Evolutionary conservation across 169 alveolate species (phyloP), one percentile per base, ranked within the genome.

Genomic region (Plasmodium sp.): DNA sequence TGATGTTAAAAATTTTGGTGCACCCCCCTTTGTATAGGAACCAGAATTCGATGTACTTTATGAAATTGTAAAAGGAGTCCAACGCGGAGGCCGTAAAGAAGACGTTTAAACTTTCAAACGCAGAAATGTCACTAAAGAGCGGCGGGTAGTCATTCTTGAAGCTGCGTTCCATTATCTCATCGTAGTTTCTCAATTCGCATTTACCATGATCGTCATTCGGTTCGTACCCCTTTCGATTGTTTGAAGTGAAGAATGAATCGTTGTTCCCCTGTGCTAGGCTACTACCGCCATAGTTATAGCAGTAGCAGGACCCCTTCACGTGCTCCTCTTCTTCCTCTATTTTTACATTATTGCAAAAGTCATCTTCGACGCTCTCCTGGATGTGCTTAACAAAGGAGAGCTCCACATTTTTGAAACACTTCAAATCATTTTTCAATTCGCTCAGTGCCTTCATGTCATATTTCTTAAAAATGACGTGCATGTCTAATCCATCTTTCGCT

Each of bases 361-460:
- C 62, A 34, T 80, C 90, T 39, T 80, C 83, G 16, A 31, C 51
- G 67, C 80, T 18, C n/a, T 41, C 75, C 54, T 85, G 56, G 22
- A 67, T 33, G 33, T 90, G 94, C 43, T 81, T 90, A 39, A 80
- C 36, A 72, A 90, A 80, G 22, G 91, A 80, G 14, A 88, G 34
- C 36, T 80, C 91, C 14, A 88, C 85, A 88, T 62, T 71, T 56
- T 88, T 88, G 73, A 80, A 88, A 43, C 75, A 88, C 67, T 88
- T 88, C 62, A 88, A 48, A 74, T 88, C 73, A 58, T 18, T 45
- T 79, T 88, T 88, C 56, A 88, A 72, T 36, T 79, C 96, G 79
- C 85, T 95, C 72, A 95, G 67, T 45, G 97, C 93, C 71, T 94
- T 79, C 36, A 95, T 81, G 79, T 95, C 97, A 94, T 95, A 93